Evolutionary conservation across 108 stramenopile genomes (phyloP), one percentile per base, ranked within the genome.

Genomic region (Mediolabrus comicus): DNA sequence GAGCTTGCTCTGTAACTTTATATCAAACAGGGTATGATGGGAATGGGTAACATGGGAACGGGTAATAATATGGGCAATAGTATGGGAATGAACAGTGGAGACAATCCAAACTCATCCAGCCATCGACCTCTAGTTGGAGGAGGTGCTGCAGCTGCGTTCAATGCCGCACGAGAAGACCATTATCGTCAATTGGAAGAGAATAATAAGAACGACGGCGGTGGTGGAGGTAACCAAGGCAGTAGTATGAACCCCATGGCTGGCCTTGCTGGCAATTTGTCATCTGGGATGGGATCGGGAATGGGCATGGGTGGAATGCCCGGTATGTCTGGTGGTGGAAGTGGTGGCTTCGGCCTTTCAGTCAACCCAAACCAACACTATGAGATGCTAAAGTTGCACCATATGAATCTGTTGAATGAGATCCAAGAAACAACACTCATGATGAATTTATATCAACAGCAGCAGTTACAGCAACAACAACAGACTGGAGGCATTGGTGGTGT

Each of bases 381-480:
- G 64, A 95, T 95, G 94, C 82, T 95, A 38, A 95, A 95, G 65
- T 83, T 95, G 27, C 94, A 95, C 74, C 94, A 95, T 62, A 95
- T 95, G 94, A 95, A 95, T 74, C 75, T 95, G 9, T 69, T 95
- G 29, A 95, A 95, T 67, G 94, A 95, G 59, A 95, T 95, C 59
- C 94, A 95, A 69, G 94, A 95, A 62, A 95, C 94, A 2, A 95
- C 94, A 3, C 65, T 95, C 22, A 95, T 95, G 94, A 95, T 95
- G 94, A 95, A 95, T 51, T 67, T 95, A 29, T 82, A 82, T 33
- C 81, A 82, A 33, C 81, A 82, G 71, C 72, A 74, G 58, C 72
- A 68, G 46, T 33, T 68, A 16, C 72, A 74, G 31, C 72, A 72
- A 30, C 71, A 72, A 35, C 46, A 56, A 22, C 35, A 19, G 58